Base-by-base conservation (phyloP, 2,329 filamentous ascomycete species). In the Calonectria pseudoreteaudii region DNA sequence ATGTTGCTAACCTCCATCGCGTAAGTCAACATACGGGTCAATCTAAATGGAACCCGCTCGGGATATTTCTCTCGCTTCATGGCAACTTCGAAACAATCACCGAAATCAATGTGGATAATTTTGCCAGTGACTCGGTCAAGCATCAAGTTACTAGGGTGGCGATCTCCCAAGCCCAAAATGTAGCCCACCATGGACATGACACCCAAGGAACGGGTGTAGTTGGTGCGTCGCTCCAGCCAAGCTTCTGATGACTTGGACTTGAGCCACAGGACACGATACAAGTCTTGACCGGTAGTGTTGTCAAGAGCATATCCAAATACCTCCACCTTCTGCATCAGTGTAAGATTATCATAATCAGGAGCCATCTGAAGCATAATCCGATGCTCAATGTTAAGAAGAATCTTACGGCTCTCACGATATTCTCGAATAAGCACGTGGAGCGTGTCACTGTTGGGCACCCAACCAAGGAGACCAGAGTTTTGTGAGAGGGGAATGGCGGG, bases 131-230 rank as follows among this genome's bases (percentile, higher is more conserved):
- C 92, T 49, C 95, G 94, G 84, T 99, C 97, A 50, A 99, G 93
- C 94, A 99, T 97, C 81, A 99, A 87, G 84, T 99, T 99, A 74
- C 95, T 98, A 47, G 97, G 97, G 86, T 99, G 97, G 62, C 97
- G 93, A 86, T 99, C 97, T 69, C 97, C 97, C 18, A 99, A 89
- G 74, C 97, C 97, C 28, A 99, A 92, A 77, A 99, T 98, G 85
- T 99, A 99, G 76, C 97, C 97, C n/a, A 98, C 97, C 95, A 99
- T 99, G n/a, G 95, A 98, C 97, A 99, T 99, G 81, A 99, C 97
- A 79, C 95, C 97, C 2, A 99, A 89, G 1, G 96, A 98, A 72
- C 97, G 94, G 23, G 97, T 99, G 86, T 99, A 99, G 83, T 98
- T 99, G n/a, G 97, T 99, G 68, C 97, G 94, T 53, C 97, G 91